A percentile compares a stretch with the other conserved stretches of the same genome.
Conservation (phyloP, 1,284 basidiomycete species). For the Ustilago hordei region DNA sequence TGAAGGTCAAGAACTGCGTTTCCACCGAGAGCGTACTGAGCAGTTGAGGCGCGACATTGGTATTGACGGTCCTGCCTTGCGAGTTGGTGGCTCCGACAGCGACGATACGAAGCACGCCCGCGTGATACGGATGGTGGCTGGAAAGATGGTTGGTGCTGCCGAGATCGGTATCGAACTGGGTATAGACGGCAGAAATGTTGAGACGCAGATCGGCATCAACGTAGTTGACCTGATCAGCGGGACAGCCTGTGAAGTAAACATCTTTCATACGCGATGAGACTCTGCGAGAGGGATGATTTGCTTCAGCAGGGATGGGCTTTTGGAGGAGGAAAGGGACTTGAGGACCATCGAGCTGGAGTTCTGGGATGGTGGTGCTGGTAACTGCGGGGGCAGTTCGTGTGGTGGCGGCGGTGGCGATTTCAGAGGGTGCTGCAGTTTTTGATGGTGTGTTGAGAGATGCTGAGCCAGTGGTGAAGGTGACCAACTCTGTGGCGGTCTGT, state of each 20-base stretch:
- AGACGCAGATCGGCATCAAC: slow-evolving; percentile 50
- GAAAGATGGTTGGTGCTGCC: slow-evolving; percentile 23
- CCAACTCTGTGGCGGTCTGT: slow-evolving; percentile 34
- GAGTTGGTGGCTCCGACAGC: slow-evolving; percentile 54
- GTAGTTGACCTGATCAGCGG: slow-evolving; percentile 37
- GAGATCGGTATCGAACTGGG: slow-evolving; percentile 55
- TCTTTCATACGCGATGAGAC: slow-evolving; percentile 46
- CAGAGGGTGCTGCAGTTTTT: slow-evolving; percentile 9
- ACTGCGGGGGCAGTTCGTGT: slow-evolving; percentile 21
- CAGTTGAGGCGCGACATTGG: slow-evolving; percentile 30
- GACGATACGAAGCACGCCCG: slow-evolving; percentile 54
- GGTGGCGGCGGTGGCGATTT: slow-evolving; percentile 15
- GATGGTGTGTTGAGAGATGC: slow-evolving; percentile 47
- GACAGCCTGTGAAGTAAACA: slow-evolving; percentile 57
- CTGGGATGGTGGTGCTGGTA: slow-evolving; percentile 48
- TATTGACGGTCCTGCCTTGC: slow-evolving; percentile 43
- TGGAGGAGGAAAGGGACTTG: slow-evolving; percentile 51
- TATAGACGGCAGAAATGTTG: slow-evolving; percentile 66
- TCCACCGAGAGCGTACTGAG: slow-evolving; percentile 56
- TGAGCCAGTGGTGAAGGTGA: slow-evolving; percentile 41
- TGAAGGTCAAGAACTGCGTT: slow-evolving; percentile 59
- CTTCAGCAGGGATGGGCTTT: slow-evolving; percentile 35
- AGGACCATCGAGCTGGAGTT: slow-evolving; percentile 41
- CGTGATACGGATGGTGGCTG: slow-evolving; percentile 19
- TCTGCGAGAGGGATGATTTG: slow-evolving; percentile 21